A percentile compares a stretch with the other conserved stretches of the same genome.
Evolutionary conservation across 805 yeast genomes (phyloP).

Genomic region (Saturnispora halmiae): DNA sequence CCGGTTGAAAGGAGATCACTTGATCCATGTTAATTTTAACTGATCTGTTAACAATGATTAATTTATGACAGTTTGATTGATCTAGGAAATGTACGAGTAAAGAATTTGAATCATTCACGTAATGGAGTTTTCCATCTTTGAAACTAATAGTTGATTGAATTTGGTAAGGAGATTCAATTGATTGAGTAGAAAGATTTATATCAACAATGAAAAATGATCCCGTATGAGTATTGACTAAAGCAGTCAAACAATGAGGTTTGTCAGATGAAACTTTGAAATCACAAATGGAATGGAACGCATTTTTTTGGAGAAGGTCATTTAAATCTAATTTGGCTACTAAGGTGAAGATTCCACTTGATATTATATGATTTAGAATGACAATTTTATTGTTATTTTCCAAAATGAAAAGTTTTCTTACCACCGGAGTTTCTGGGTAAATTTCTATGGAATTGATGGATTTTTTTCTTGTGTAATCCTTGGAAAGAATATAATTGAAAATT

Average conservation of each 20-base stretch:
- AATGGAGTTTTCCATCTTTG: neutral
- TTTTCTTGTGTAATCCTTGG: slow-evolving; percentile 18
- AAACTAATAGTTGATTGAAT: neutral
- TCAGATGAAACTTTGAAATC: slow-evolving; percentile 2
- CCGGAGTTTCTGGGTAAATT: slow-evolving; percentile 33
- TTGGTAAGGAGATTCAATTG: neutral
- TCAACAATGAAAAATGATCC: neutral
- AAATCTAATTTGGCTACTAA: slow-evolving; percentile 4
- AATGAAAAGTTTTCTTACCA: slow-evolving; percentile 34
- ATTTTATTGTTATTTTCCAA: slow-evolving; percentile 40
- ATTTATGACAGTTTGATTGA: slow-evolving; percentile 12
- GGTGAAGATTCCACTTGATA: slow-evolving; percentile 21
- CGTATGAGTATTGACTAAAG: neutral
- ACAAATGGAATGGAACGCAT: neutral
- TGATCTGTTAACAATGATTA: slow-evolving; percentile 50
- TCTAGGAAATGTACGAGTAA: neutral
- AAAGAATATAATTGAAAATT: slow-evolving; percentile 11
- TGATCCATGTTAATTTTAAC: slow-evolving; percentile 65
- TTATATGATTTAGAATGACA: slow-evolving; percentile 28
- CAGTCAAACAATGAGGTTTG: neutral
- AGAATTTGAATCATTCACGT: neutral
- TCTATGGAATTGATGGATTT: slow-evolving; percentile 52
- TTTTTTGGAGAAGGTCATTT: neutral
- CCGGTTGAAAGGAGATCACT: slow-evolving; percentile 45
- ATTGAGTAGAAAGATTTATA: neutral